Conservation (phyloP, 345 rosid genomes). For the Xanthoceras sorbifolium region DNA sequence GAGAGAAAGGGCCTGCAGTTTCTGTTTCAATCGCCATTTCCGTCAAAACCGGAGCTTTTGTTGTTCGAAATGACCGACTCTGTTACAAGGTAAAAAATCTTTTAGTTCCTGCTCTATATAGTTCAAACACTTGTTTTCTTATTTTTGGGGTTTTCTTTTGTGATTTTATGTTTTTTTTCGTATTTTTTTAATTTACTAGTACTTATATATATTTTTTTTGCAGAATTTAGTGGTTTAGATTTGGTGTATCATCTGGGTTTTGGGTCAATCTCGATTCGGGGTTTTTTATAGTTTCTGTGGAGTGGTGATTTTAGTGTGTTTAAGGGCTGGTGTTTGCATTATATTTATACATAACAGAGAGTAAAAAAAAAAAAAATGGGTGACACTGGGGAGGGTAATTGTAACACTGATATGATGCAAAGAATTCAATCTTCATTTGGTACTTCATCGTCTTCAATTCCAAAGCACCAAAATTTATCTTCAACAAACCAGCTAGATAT, state of each 20-base stretch:
- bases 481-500: constrained; percentile 56
- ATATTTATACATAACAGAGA: neutral
- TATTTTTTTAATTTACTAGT: no score
- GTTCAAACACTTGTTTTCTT: neutral
- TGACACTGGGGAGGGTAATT: constrained; percentile 58
- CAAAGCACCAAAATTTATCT: constrained; percentile 39
- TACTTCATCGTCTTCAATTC: constrained; percentile 50
- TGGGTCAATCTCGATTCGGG: constrained; percentile 17
- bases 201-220: constrained; percentile 5
- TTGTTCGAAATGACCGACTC: constrained; percentile 17
- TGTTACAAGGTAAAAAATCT: constrained; percentile 16
- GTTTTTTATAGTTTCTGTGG: constrained; percentile 11
- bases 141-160: neutral
- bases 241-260: constrained; percentile 18
- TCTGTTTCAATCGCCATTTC: constrained; percentile 28
- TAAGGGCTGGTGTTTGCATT: constrained; percentile 3
- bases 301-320: neutral
- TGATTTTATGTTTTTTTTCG: neutral
- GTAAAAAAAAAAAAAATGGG: constrained; percentile 43
- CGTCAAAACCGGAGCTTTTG: constrained; percentile 13
- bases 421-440: constrained; percentile 71
- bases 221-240: constrained; percentile 30
- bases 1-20: constrained; percentile 39
- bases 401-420: constrained; percentile 62
- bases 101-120: constrained; percentile 1